These are phyloP conservation scores for Prunella vulgaris DNA, from an alignment of 257 asterid species.

Conservation along the genomic window DNA sequence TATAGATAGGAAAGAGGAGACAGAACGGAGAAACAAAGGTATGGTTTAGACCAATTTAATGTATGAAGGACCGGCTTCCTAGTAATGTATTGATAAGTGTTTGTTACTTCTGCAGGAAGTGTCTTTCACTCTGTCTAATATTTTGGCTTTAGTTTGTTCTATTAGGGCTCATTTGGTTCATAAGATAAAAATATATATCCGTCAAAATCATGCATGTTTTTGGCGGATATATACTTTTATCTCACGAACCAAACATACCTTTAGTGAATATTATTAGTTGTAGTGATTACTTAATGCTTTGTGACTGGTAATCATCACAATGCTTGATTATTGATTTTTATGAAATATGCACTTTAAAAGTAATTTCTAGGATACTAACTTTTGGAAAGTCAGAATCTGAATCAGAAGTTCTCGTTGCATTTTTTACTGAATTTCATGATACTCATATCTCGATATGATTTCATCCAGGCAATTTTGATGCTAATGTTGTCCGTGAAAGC, in stretches of 20 bases:
- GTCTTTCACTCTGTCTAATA: neutral
- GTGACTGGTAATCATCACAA: neutral
- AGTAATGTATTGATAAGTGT: neutral
- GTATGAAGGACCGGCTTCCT: too few relatives aligned
- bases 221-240: too few relatives aligned
- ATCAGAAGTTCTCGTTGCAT: neutral
- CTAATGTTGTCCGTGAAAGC: conserved; percentile 36
- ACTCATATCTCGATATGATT: neutral
- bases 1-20: conserved; percentile 52
- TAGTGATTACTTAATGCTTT: neutral
- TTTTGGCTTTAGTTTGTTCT: neutral
- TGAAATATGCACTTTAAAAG: neutral
- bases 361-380: too few relatives aligned
- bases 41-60: neutral
- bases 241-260: too few relatives aligned
- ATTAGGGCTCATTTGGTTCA: too few relatives aligned
- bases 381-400: too few relatives aligned
- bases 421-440: neutral
- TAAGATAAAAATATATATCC: too few relatives aligned
- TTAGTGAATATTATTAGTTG: too few relatives aligned
- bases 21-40: conserved; percentile 10
- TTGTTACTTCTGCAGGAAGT: conserved; percentile 6
- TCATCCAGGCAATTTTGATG: conserved; percentile 48
- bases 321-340: neutral
- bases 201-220: too few relatives aligned